Evolutionary conservation across 768 basidiomycete species (phyloP), one percentile per base, ranked within the genome.

Genomic region (Leccinum disarticulatum): DNA sequence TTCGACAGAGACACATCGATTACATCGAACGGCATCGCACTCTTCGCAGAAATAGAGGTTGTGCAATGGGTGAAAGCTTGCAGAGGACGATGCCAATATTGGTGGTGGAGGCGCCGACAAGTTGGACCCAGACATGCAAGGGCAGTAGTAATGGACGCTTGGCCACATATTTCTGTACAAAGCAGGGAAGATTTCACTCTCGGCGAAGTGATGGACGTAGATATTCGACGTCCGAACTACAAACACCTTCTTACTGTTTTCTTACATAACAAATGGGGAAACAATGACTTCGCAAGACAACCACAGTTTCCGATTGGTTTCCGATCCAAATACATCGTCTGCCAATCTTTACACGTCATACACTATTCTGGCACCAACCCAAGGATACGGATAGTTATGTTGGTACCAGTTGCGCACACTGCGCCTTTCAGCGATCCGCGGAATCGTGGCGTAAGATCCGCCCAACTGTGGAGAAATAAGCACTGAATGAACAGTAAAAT

Each of bases 41-140:
- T 98, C 96, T 74, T 98, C 95, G 74, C 97, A 99, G 73, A 98
- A 98, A 75, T 93, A 97, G 8, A 99, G 85, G 30, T 82, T 83
- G 67, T 92, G 84, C 2, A 98, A 82, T 6, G 88, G 83, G 66
- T 95, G 92, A 70, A 95, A 93, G 65, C 85, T 87, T 66, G 87
- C 83, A 0, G 87, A 84, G 0, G 94, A 93, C 0, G 94, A 92
- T 2, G 83, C 77, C 0, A 91, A 79, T 66, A 86, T 87, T 1
- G 90, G 91, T 3, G 87, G 88, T 11, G 91, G 91, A 11, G 88
- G 87, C 2, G 62, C 46, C 25, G 63, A 65, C 22, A 80, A 72
- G 15, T 81, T 81, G 54, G 63, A 62, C 8, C 56, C 65, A 19
- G 87, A 83, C 14, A 87, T 79, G 70, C 91, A 93, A 41, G 89